phyloP scores from a whole-genome alignment of 202 grass and related monocot genomes.

The Carex sylvatica region DNA sequence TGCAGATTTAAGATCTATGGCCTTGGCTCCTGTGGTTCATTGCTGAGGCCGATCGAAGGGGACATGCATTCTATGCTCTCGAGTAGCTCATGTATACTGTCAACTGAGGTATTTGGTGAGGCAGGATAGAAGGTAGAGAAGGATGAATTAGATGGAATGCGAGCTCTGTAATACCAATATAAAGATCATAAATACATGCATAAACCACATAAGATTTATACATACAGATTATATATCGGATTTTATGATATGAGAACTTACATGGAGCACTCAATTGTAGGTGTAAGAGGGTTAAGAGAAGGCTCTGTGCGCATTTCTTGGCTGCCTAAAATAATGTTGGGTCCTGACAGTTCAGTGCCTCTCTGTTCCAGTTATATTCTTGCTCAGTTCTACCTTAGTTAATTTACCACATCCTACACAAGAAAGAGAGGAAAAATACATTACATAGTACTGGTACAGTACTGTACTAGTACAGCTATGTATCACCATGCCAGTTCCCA shows the following conservation, averaged over 20 bases:
- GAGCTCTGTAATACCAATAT: not conserved
- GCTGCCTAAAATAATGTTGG: not conserved
- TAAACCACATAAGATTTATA: not conserved
- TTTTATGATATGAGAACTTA: not conserved
- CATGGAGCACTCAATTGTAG: conserved; percentile 25
- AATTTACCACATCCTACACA: conserved; percentile 25
- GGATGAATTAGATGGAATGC: not conserved
- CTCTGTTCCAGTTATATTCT: conserved; percentile 6
- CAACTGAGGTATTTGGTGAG: not conserved
- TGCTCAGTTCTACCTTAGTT: conserved; percentile 28
- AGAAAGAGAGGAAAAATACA: not conserved
- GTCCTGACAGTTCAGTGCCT: conserved; percentile 7
- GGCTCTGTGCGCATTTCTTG: not conserved
- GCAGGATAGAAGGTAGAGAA: not conserved
- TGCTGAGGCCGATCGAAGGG: too few species aligned
- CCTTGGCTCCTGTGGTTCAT: too few species aligned
- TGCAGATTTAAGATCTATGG: not conserved
- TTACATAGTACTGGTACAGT: not conserved
- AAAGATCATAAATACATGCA: not conserved
- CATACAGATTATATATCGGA: not conserved
- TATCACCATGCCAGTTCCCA: not conserved
- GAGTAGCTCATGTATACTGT: not conserved
- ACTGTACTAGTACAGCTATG: not conserved
- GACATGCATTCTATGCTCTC: not conserved
- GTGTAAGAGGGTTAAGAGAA: conserved; percentile 24